Evolutionary conservation across 139 green algal genomes (phyloP), one percentile per base, ranked within the genome.

Genomic region (Chlorella sorokiniana): DNA sequence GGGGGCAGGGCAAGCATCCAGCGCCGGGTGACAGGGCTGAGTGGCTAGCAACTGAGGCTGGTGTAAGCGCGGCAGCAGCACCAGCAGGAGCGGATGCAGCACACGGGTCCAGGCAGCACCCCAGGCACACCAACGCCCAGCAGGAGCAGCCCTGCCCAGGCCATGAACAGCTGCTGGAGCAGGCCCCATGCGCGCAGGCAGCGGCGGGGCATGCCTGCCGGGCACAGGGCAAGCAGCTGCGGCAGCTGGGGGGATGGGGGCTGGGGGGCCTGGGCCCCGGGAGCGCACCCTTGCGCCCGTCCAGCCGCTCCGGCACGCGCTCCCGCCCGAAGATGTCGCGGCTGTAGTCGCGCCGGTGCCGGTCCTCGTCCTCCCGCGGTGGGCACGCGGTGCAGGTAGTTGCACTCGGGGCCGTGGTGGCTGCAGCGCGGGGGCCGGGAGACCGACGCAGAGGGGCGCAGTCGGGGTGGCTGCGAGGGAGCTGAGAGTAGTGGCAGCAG

Each of bases 241-340:
- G 16, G 56, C 56, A 65, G 16, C 18, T n/a, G n/a, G n/a, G n/a
- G n/a, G n/a, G 18, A 65, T 16, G 14, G 16, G 48, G 61, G 69
- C 69, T 23, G 29, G 11, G 14, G 10, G 22, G 1, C 40, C 38
- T 9, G 31, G 9, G 20, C 42, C 69, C 42, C 5, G 4, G 4
- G 35, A 11, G 25, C 69, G 11, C 71, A 78, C 71, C 78, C 81
- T 83, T 83, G 7, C 59, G 33, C 11, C 73, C 61, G 35, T 76
- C 75, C 10, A 76, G 22, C 7, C 67, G 48, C 42, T 18, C 85
- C 74, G 62, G 45, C 37, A 75, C 65, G 63, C 92, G 90, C 44
- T 95, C 91, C 20, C 91, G 65, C 0, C 91, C 91, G 69, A 95
- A 95, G 27, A 95, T 92, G 82, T 95, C 92, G 20, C 81, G 69